Percentiles rank a stretch among this genome's conserved stretches.
phyloP scores from a whole-genome alignment of 148 eudicot species.

The Heliamphora exappendiculata region DNA sequence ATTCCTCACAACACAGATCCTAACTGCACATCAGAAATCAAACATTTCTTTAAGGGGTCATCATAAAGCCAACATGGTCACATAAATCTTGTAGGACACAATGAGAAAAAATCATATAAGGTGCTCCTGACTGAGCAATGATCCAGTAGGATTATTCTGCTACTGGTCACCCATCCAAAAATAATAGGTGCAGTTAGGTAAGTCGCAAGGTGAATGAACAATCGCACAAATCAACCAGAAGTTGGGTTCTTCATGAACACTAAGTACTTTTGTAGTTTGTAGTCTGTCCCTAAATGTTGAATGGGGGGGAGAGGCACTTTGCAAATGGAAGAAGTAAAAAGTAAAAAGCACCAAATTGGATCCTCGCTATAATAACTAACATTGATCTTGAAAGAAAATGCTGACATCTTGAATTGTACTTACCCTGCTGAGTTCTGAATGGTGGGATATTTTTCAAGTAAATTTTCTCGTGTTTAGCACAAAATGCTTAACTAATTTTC shows the following conservation, averaged over 20 bases:
- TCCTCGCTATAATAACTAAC: not conserved
- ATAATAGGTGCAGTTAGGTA: not conserved
- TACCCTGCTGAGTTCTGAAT: no score
- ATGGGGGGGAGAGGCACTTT: not conserved
- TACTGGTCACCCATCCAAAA: not conserved
- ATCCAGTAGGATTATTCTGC: not conserved
- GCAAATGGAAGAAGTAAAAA: no score
- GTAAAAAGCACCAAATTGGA: no score
- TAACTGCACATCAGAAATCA: not conserved
- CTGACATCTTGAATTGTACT: no score
- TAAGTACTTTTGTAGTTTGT: not conserved
- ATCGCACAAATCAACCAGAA: no score
- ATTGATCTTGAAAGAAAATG: no score
- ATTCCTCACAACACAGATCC: not conserved
- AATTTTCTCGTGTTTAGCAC: no score
- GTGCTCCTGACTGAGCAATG: not conserved
- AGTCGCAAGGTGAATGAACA: not conserved
- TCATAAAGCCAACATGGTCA: not conserved
- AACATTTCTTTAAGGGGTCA: not conserved
- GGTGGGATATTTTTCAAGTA: no score
- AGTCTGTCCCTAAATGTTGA: not conserved
- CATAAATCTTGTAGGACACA: not conserved
- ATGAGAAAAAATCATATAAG: not conserved
- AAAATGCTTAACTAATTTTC: no score
- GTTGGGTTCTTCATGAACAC: not conserved